Evolutionary conservation across 179 eudicot species (phyloP).

Genomic region (Camellia oleifera): DNA sequence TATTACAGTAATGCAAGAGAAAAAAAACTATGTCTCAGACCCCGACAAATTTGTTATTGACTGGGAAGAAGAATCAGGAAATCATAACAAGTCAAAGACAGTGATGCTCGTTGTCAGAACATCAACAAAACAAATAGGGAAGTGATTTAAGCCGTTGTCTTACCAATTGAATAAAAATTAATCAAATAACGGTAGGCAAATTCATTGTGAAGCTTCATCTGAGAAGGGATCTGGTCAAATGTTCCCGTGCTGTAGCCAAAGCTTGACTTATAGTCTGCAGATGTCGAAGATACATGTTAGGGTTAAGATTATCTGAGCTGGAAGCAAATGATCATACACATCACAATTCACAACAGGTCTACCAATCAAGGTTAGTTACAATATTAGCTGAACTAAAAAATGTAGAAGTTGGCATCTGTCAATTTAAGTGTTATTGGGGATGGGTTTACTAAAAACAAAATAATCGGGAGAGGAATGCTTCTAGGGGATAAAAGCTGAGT

Average conservation of each 20-base stretch:
- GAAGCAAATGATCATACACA: background rate
- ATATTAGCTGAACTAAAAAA: too few species aligned
- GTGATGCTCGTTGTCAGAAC: background rate
- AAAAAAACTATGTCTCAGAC: background rate
- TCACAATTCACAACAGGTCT: background rate
- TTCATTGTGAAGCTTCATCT: slow-evolving; percentile 35
- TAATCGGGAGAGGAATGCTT: too few species aligned
- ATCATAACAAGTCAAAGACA: background rate
- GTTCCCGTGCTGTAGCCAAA: slow-evolving; percentile 90
- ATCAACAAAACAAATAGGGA: background rate
- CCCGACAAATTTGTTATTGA: background rate
- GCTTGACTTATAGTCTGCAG: slow-evolving; percentile 90
- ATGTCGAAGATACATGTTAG: background rate
- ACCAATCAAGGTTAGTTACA: background rate
- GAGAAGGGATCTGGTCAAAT: slow-evolving; percentile 85
- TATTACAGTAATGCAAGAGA: background rate
- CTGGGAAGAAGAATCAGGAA: too few species aligned
- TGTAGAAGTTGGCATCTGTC: too few species aligned
- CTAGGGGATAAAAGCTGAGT: too few species aligned
- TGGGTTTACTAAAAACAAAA: too few species aligned
- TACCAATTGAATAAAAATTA: background rate
- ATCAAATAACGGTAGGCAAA: background rate
- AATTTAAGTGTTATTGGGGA: too few species aligned
- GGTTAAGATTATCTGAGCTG: background rate
- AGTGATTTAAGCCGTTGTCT: background rate